Base-by-base conservation (phyloP, 331 rosid genomes). In the Ulmus americana region DNA sequence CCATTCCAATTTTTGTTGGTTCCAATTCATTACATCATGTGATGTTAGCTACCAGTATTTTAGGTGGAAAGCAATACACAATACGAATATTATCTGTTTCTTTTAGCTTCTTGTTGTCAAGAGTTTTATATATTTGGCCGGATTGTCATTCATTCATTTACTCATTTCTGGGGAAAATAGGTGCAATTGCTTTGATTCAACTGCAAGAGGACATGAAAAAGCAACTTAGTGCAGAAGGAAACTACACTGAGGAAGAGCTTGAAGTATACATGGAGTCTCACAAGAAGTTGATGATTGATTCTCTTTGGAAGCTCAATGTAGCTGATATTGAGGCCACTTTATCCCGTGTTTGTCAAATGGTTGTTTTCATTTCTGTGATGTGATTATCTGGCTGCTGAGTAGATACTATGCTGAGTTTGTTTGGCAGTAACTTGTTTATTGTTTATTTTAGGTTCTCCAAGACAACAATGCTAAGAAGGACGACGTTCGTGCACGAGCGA, bases 281-380 rank as follows among this genome's bases (percentile, higher is more conserved):
- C 80, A 92, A 92, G 80, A 85, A 86, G 60, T 35, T 89, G 82
- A 92, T 92, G 98, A 85, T 77, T 44, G 97, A 92, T 82, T 92
- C 98, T 65, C 81, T 92, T 71, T 92, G 98, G 98, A 92, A 92
- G 83, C 95, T 92, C 70, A 92, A 92, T 53, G 98, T 92, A 43
- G 95, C 98, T 13, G 98, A 92, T 74, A 92, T 92, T 71, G 98
- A 92, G 88, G 91, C 95, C 69, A 92, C 98, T 44, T 88, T 92
- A 68, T 92, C 98, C 55, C 97, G 90, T 6, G 98, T 92, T 71
- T 92, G 98, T 77, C 98, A 86, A 76, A 87, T 83, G 95, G 97
- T 92, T 72, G 84, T 41, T 72, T 20, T 78, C 69, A 57, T 48
- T 20, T 43, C 71, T 63, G n/a, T 40, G 63, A 39, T 45, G 53